These are phyloP conservation scores for Tolypocladium tundrense DNA, from an alignment of 2,329 filamentous ascomycete genomes.

Conservation along the genomic window DNA sequence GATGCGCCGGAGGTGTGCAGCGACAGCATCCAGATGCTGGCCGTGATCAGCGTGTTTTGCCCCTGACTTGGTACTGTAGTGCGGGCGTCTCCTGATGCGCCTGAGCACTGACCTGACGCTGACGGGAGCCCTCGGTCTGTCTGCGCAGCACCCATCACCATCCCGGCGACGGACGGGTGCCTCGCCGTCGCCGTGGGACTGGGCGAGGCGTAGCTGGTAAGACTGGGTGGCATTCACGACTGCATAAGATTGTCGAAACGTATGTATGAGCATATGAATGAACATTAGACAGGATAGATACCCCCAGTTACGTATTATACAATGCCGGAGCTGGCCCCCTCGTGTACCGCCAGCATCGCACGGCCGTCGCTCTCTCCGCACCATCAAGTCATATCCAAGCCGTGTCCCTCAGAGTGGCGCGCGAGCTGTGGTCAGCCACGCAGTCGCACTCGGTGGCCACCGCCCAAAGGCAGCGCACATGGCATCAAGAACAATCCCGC, in stretches of 20 bases:
- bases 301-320: not conserved
- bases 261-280: not conserved
- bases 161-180: constrained; percentile 30
- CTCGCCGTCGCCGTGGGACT: constrained; percentile 32
- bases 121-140: constrained; percentile 27
- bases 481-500: not conserved
- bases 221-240: not conserved
- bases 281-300: not conserved
- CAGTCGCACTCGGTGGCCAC: not conserved
- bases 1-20: constrained; percentile 35
- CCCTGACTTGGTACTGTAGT: constrained; percentile 47
- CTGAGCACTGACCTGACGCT: not conserved
- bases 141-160: constrained; percentile 39
- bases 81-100: no score
- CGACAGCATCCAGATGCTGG: constrained; percentile 50
- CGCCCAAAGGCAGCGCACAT: not conserved
- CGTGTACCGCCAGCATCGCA: not conserved
- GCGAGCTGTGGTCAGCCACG: not conserved
- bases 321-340: not conserved
- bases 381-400: not conserved
- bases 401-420: not conserved
- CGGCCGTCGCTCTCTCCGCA: not conserved
- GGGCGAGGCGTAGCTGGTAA: constrained; percentile 1
- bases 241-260: not conserved
- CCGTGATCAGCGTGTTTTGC: constrained; percentile 50